Conservation (phyloP, 2,329 filamentous ascomycete species). For the Colletotrichum lupini region DNA sequence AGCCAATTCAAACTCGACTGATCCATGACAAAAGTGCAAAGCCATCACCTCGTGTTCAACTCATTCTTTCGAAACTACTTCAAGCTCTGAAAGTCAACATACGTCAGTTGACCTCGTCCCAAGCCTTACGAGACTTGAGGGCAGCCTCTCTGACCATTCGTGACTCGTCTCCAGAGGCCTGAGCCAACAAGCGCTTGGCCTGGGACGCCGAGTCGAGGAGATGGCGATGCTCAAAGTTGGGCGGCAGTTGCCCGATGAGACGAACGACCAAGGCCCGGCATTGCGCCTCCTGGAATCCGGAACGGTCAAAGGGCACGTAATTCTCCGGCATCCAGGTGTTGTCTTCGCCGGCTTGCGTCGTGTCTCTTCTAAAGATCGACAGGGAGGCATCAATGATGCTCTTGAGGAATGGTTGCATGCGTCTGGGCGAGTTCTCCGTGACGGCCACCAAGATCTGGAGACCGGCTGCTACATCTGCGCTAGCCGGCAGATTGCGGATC, state of each 20-base stretch:
- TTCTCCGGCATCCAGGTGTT: slow-evolving; percentile 44
- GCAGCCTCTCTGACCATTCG: slow-evolving; percentile 64
- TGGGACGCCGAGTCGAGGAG: slow-evolving; percentile 56
- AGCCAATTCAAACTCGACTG: not conserved
- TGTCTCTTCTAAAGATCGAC: slow-evolving; percentile 42
- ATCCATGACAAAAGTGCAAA: not conserved
- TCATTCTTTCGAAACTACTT: not conserved
- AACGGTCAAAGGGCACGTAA: slow-evolving; percentile 37
- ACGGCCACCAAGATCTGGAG: slow-evolving; percentile 61
- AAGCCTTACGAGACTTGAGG: slow-evolving; percentile 59
- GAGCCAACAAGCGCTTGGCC: slow-evolving; percentile 59
- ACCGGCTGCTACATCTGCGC: slow-evolving; percentile 58
- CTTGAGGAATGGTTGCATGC: slow-evolving; percentile 59
- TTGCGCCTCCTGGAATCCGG: slow-evolving; percentile 18
- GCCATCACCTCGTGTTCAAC: not conserved
- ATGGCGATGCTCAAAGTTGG: slow-evolving; percentile 58
- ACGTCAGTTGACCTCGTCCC: slow-evolving; percentile 50
- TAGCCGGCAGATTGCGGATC: slow-evolving; percentile 53
- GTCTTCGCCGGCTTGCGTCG: slow-evolving; percentile 36
- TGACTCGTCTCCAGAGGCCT: slow-evolving; percentile 64
- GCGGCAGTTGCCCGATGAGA: slow-evolving; percentile 60
- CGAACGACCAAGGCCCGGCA: slow-evolving; percentile 60
- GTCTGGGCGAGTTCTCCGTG: slow-evolving; percentile 56
- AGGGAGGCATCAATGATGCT: slow-evolving; percentile 60
- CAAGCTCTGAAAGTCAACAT: not conserved